A percentile compares a stretch with the other conserved stretches of the same genome.
phyloP scores from a whole-genome alignment of 73 alveolate genomes.

The Stentor roeselii region DNA sequence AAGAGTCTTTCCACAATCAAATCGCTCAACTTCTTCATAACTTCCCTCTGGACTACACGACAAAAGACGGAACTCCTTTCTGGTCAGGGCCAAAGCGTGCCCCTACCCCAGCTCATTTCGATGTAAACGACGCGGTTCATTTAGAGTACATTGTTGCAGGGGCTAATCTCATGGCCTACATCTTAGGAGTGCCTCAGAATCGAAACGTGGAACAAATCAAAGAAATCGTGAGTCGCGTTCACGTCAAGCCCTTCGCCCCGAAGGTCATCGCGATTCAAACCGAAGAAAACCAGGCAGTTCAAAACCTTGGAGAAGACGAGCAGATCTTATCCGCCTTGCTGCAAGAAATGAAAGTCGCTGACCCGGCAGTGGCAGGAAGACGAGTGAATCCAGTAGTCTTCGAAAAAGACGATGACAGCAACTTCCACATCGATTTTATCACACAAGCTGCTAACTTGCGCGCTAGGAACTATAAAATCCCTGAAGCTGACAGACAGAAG shows the following conservation, averaged over 20 bases:
- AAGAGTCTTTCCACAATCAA: constrained; percentile 60
- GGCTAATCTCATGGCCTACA: constrained; percentile 82
- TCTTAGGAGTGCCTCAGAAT: constrained; percentile 62
- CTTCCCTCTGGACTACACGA: constrained; percentile 92
- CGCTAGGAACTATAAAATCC: constrained; percentile 88
- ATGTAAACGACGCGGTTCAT: constrained; percentile 69
- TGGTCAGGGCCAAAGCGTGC: constrained; percentile 96
- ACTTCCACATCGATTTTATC: constrained; percentile 86
- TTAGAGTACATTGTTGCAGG: constrained; percentile 65
- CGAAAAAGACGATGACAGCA: constrained; percentile 90
- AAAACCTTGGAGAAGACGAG: constrained; percentile 72
- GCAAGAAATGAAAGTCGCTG: constrained; percentile 54
- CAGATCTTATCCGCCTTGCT: constrained; percentile 47
- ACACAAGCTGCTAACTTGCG: constrained; percentile 86
- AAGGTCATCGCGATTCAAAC: constrained; percentile 61
- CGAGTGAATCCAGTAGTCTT: constrained; percentile 74
- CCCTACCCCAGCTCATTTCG: constrained; percentile 78
- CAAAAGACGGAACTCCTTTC: constrained; percentile 88
- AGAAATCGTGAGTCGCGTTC: constrained; percentile 54
- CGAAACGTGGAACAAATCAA: constrained; percentile 50
- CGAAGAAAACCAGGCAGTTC: constrained; percentile 54
- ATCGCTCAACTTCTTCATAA: constrained; percentile 68
- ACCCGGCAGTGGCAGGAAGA: constrained; percentile 41
- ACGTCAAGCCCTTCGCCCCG: constrained; percentile 65
- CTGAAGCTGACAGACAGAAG: constrained; percentile 69